Evolutionary conservation across 176 grass and related monocot species (phyloP).

Genomic region (Oryza rufipogon): DNA sequence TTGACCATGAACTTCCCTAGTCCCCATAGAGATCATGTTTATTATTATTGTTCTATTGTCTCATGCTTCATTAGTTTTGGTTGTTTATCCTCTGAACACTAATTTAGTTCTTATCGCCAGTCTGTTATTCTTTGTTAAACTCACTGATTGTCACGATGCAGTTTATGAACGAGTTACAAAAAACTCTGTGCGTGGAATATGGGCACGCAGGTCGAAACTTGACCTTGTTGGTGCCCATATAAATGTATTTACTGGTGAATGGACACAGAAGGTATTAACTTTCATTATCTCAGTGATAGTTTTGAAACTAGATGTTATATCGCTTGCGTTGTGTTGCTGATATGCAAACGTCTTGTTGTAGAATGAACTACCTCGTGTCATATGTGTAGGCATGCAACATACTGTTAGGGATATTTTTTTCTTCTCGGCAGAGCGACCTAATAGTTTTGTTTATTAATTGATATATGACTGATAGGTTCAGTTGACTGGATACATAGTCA

Average conservation of each 20-base stretch:
- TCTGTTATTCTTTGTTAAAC: conserved; percentile 24
- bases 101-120: conserved; percentile 29
- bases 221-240: conserved; percentile 97
- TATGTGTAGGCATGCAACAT: conserved; percentile 11
- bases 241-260: conserved; percentile 98
- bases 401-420: conserved; percentile 29
- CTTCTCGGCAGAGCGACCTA: not conserved
- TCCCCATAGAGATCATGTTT: not conserved
- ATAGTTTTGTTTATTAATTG: conserved; percentile 22
- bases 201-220: conserved; percentile 86
- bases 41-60: not conserved
- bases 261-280: conserved; percentile 90
- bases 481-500: not conserved
- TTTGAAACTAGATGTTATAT: not conserved
- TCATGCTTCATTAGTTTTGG: not conserved
- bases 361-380: conserved; percentile 21
- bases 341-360: conserved; percentile 10
- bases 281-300: not conserved
- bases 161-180: conserved; percentile 98
- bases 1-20: not conserved
- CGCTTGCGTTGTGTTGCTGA: not conserved
- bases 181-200: conserved; percentile 91
- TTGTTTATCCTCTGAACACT: not conserved
- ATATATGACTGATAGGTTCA: conserved; percentile 4
- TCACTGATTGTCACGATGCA: conserved; percentile 40